Evolutionary conservation across 2,329 filamentous ascomycete genomes (phyloP).

Genomic region (Cladosporium sp.): DNA sequence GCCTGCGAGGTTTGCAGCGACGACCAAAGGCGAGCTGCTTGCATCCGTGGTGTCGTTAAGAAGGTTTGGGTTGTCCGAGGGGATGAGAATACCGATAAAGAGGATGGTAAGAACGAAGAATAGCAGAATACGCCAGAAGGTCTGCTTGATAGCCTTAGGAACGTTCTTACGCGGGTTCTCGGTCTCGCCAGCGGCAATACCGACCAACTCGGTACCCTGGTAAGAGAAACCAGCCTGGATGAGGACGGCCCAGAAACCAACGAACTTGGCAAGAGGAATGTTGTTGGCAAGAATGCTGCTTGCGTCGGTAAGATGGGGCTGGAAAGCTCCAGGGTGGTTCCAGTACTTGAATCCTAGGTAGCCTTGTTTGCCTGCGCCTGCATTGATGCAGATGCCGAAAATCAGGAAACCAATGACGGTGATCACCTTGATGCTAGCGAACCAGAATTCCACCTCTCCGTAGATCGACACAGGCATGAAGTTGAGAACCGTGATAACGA

Average conservation of each 20-base stretch:
- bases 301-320: conserved; percentile 27
- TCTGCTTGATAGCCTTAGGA: conserved; percentile 39
- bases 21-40: conserved; percentile 65
- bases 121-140: conserved; percentile 39
- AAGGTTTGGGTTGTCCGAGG: conserved; percentile 38
- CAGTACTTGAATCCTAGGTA: conserved; percentile 62
- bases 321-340: conserved; percentile 41
- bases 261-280: conserved; percentile 36
- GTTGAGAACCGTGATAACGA: conserved; percentile 48
- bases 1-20: conserved; percentile 62
- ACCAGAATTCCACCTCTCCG: conserved; percentile 58
- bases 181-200: conserved; percentile 54
- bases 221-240: conserved; percentile 60
- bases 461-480: conserved; percentile 53
- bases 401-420: conserved; percentile 50
- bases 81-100: conserved; percentile 39
- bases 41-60: conserved; percentile 42
- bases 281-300: conserved; percentile 29
- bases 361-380: conserved; percentile 49
- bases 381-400: conserved; percentile 44
- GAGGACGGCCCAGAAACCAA: conserved; percentile 58
- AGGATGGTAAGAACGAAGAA: conserved; percentile 41
- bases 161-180: conserved; percentile 52
- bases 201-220: conserved; percentile 56
- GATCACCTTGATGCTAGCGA: conserved; percentile 53